Percentiles rank a stretch among this genome's conserved stretches.
These are phyloP conservation scores for Sphaceloma murrayae DNA, from an alignment of 2,329 filamentous ascomycete genomes.

Conservation along the genomic window DNA sequence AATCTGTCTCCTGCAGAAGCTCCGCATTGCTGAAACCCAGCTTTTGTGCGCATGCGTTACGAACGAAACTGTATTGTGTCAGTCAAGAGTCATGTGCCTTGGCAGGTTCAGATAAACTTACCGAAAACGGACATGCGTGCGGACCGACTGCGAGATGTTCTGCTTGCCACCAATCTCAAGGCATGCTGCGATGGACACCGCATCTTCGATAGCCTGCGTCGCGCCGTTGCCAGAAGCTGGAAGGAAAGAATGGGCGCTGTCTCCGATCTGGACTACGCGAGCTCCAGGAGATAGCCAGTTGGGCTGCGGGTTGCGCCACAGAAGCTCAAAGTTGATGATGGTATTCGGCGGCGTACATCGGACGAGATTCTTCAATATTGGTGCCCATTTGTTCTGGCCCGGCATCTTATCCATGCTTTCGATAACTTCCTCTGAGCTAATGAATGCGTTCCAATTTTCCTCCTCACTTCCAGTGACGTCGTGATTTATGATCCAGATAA, in stretches of 20 bases:
- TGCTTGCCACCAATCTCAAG: constrained; percentile 37
- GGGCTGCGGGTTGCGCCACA: constrained; percentile 35
- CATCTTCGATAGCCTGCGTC: constrained; percentile 41
- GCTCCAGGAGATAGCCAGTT: constrained; percentile 36
- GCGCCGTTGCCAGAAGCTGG: constrained; percentile 39
- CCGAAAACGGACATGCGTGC: constrained; percentile 35
- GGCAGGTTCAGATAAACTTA: constrained; percentile 21
- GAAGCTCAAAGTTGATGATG: constrained; percentile 41
- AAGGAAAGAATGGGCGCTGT: constrained; percentile 38
- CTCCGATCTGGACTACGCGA: constrained; percentile 38
- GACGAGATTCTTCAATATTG: constrained; percentile 39
- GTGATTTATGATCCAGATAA: constrained; percentile 44
- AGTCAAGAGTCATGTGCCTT: constrained; percentile 14
- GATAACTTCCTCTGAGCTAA: constrained; percentile 38
- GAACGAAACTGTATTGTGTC: constrained; percentile 32
- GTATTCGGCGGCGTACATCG: constrained; percentile 37
- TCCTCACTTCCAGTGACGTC: constrained; percentile 37
- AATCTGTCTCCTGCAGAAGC: constrained; percentile 40
- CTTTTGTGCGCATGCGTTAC: constrained; percentile 42
- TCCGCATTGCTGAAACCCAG: constrained; percentile 40
- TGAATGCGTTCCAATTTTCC: constrained; percentile 40
- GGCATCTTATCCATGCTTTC: constrained; percentile 37
- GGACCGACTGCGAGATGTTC: constrained; percentile 32
- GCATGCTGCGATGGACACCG: constrained; percentile 38
- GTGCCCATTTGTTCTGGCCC: constrained; percentile 36